A percentile compares a stretch with the other conserved stretches of the same genome.
Conservation (phyloP, 2,329 filamentous ascomycete genomes). For the Penicillium frequentans region DNA sequence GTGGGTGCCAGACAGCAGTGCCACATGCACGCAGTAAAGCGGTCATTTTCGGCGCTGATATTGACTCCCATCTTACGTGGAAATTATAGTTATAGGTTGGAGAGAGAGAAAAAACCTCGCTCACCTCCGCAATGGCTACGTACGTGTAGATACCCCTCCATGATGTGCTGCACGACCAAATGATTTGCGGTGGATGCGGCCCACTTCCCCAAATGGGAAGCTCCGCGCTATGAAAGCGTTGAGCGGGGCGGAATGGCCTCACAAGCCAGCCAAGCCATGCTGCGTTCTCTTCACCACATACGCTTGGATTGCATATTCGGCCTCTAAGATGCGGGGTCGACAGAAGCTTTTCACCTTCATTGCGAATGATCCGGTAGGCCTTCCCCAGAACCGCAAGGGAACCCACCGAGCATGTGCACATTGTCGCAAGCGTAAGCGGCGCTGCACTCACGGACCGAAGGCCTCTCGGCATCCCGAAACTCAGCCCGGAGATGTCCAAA, state of each 20-base stretch:
- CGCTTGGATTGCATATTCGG: background rate
- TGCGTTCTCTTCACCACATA: background rate
- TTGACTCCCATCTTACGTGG: too few relatives aligned
- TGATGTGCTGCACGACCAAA: background rate
- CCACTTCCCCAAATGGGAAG: background rate
- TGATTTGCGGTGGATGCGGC: background rate
- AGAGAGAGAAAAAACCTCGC: too few relatives aligned
- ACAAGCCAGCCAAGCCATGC: background rate
- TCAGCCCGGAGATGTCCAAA: background rate
- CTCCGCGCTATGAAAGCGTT: background rate
- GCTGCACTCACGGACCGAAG: background rate
- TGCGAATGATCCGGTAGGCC: background rate
- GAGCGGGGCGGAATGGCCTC: background rate
- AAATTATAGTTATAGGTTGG: too few relatives aligned
- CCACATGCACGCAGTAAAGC: too few relatives aligned
- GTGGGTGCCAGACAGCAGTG: too few relatives aligned
- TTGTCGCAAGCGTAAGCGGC: slow-evolving; percentile 2
- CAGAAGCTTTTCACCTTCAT: background rate
- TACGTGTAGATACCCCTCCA: background rate
- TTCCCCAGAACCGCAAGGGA: slow-evolving; percentile 1
- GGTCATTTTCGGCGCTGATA: too few relatives aligned
- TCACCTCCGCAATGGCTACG: too few relatives aligned
- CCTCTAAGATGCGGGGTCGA: background rate
- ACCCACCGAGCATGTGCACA: background rate
- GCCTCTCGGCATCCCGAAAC: background rate